These are phyloP conservation scores for Cyberlindnera lachancei DNA, from an alignment of 805 yeast genomes.

Conservation along the genomic window DNA sequence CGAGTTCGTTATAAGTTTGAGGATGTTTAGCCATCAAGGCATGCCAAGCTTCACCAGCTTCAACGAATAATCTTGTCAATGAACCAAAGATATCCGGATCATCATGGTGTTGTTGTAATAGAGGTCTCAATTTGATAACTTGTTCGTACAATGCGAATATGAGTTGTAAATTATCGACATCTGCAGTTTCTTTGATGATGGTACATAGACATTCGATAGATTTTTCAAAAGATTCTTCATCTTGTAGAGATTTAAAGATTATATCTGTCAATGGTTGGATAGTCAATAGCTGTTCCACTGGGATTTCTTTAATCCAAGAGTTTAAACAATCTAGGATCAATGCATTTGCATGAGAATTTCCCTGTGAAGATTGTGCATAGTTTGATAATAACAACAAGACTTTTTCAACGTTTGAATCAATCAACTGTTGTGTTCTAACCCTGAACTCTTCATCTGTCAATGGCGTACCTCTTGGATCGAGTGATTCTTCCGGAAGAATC, in stretches of 20 bases:
- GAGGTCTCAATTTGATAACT: conserved; percentile 52
- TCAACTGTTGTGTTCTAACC: conserved; percentile 51
- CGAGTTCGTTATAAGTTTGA: conserved; percentile 59
- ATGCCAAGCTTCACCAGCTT: conserved; percentile 96
- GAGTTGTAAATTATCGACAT: conserved; percentile 53
- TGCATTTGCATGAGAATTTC: conserved; percentile 25
- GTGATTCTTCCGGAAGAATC: conserved; percentile 85
- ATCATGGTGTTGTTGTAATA: conserved; percentile 35
- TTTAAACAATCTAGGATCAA: conserved; percentile 67
- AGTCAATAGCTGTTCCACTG: conserved; percentile 59
- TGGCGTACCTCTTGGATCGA: conserved; percentile 69
- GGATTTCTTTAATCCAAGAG: conserved; percentile 88
- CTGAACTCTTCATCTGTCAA: conserved; percentile 77
- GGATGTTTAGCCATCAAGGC: conserved; percentile 73
- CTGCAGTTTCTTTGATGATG: conserved; percentile 74
- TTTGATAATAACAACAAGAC: conserved; percentile 58
- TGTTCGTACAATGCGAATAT: conserved; percentile 64
- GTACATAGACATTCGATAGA: conserved; percentile 84
- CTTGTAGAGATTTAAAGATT: conserved; percentile 53
- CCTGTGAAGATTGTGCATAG: conserved; percentile 31
- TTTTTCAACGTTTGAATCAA: conserved; percentile 58
- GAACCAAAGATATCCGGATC: conserved; percentile 54
- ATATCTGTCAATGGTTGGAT: conserved; percentile 58
- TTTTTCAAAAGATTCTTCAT: conserved; percentile 68
- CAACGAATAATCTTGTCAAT: conserved; percentile 71